These are phyloP conservation scores for Kluyveromyces siamensis DNA, from an alignment of 805 yeast species.

Conservation along the genomic window DNA sequence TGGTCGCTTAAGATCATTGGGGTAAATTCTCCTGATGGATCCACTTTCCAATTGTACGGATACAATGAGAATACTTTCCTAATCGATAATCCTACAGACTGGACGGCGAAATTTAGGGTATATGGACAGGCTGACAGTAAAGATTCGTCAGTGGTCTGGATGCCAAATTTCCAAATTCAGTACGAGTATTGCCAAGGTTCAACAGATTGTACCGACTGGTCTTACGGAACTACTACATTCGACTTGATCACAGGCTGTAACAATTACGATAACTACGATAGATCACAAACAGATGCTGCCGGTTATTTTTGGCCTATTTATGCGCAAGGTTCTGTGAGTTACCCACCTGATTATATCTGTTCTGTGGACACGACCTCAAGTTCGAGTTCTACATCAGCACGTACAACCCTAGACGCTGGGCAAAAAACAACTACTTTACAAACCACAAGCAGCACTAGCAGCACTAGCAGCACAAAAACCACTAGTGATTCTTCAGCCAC, in stretches of 20 bases:
- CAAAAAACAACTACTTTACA: no score
- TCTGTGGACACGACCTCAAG: not conserved
- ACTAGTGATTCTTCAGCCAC: no score
- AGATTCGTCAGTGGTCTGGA: slow-evolving; percentile 8
- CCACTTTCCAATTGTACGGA: slow-evolving; percentile 11
- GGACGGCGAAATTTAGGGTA: slow-evolving; percentile 12
- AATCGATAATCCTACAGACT: slow-evolving; percentile 15
- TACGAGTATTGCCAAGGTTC: slow-evolving; percentile 11
- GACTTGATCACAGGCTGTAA: slow-evolving; percentile 15
- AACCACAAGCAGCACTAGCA: not conserved
- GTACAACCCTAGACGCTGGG: no score
- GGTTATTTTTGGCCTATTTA: slow-evolving; percentile 11
- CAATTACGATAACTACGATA: slow-evolving; percentile 10
- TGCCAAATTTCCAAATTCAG: slow-evolving; percentile 16
- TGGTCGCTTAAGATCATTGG: slow-evolving; percentile 11
- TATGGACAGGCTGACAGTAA: slow-evolving; percentile 4
- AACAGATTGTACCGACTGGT: slow-evolving; percentile 8
- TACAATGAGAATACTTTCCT: slow-evolving; percentile 9
- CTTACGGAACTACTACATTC: slow-evolving; percentile 12
- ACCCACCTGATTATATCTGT: not conserved
- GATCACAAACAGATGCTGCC: slow-evolving; percentile 16
- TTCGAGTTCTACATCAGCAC: not conserved
- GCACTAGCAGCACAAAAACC: not conserved
- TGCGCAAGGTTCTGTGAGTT: not conserved
- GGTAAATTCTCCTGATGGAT: slow-evolving; percentile 10